Evolutionary conservation across 2,329 filamentous ascomycete genomes (phyloP), one percentile per base, ranked within the genome.

Genomic region (Thermothelomyces thermophilus): DNA sequence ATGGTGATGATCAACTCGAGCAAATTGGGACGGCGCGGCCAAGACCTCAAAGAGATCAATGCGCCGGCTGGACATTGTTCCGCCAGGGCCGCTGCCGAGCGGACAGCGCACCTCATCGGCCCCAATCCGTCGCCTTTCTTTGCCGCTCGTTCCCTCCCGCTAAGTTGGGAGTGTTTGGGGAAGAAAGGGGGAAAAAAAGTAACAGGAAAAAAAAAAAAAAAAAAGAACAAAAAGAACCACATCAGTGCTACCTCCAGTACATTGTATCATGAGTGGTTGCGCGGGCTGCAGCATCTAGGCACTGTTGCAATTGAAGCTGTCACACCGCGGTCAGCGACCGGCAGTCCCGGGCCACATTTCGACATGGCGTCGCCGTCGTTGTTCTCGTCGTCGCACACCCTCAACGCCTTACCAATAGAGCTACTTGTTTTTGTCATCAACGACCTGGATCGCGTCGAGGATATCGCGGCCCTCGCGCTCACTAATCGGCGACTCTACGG

Each of bases 381-480:
- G 33, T 16, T 11, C 6, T 22, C 36, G 28, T 41, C 36, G 11
- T 30, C 47, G 13, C 52, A 42, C 30, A 49, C 48, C 14, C 48
- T 62, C 39, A 46, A 31, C 16, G 54, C 52, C 3, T 53, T 64
- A 4, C 61, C 62, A 14, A 54, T 54, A 26, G 62, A 64, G 53
- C 55, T 64, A 14, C 28, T 64, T 9, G 50, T 54, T 13, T 58
- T 60, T n/a, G 51, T 64, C 22, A 49, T 60, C 30, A 51, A 60
- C 13, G 50, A 59, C 36, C 58, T 64, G 42, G 48, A 56, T 30
- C 41, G 43, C 13, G 46, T 55, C 16, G 17, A 46, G 10, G 62
- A 64, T 39, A 47, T 63, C 16, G 56, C 60, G 3, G 49, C 62
- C 1, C 51, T 64, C n/a, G 60, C 60, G 13, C 52, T 48, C 16